A percentile compares a stretch with the other conserved stretches of the same genome.
These are phyloP conservation scores for Auxenochlorella pyrenoidosa DNA, from an alignment of 139 green algal species.

Conservation along the genomic window DNA sequence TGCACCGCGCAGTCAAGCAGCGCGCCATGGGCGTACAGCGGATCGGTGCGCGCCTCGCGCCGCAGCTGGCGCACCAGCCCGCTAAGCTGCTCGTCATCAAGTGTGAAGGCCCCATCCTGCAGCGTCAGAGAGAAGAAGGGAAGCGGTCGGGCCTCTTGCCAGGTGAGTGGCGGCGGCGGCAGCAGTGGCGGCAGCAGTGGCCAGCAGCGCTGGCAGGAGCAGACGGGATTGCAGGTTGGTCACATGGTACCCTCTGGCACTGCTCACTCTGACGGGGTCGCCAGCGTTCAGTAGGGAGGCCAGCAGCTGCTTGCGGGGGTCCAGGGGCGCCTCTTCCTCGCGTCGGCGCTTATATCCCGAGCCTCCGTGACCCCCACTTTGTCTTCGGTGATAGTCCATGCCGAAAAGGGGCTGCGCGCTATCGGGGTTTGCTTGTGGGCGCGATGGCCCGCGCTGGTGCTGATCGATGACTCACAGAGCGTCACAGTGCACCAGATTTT, in stretches of 20 bases:
- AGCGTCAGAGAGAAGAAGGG: neutral
- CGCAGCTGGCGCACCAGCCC: constrained; percentile 29
- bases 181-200: neutral
- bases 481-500: no score
- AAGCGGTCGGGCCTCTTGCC: no score
- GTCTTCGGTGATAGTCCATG: constrained; percentile 24
- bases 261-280: constrained; percentile 17
- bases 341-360: constrained; percentile 29
- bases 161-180: neutral
- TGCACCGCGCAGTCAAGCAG: constrained; percentile 77
- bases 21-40: constrained; percentile 39
- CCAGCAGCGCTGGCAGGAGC: neutral
- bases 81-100: constrained; percentile 15
- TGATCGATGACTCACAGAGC: no score
- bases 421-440: neutral
- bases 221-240: neutral
- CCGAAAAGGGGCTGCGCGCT: neutral
- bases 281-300: constrained; percentile 35
- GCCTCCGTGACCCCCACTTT: neutral
- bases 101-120: constrained; percentile 14
- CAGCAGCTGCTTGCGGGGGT: constrained; percentile 33
- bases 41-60: constrained; percentile 16
- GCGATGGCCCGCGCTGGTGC: no score
- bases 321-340: constrained; percentile 33
- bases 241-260: neutral